A percentile compares a stretch with the other conserved stretches of the same genome.
Conservation (phyloP, 352 stramenopile species). For the Phytophthora vignae region DNA sequence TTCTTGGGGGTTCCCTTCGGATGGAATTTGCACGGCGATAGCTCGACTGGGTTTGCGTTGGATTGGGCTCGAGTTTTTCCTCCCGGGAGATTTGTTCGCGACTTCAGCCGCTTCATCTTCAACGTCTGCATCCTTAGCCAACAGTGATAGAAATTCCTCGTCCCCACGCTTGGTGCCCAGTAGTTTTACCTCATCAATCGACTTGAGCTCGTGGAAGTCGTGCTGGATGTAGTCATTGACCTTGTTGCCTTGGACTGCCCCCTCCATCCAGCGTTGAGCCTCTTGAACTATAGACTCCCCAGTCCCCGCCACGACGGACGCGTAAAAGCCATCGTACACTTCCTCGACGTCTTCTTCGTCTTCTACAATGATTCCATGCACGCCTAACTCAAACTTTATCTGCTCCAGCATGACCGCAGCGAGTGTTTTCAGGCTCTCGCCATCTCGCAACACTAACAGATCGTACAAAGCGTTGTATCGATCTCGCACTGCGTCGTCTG, state of each 20-base stretch:
- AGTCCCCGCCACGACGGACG: constrained; percentile 54
- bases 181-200: constrained; percentile 58
- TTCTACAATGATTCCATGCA: constrained; percentile 65
- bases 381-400: constrained; percentile 71
- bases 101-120: constrained; percentile 23
- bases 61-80: constrained; percentile 39
- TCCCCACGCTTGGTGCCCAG: constrained; percentile 57
- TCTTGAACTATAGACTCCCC: constrained; percentile 71
- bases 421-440: constrained; percentile 68
- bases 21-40: constrained; percentile 4
- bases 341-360: constrained; percentile 70
- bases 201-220: constrained; percentile 70
- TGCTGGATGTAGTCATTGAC: constrained; percentile 65
- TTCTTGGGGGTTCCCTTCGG: constrained; percentile 1
- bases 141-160: constrained; percentile 65
- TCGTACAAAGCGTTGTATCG: constrained; percentile 72
- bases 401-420: constrained; percentile 63
- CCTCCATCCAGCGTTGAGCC: constrained; percentile 73
- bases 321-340: constrained; percentile 74
- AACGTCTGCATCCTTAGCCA: constrained; percentile 49
- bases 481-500: constrained; percentile 20
- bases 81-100: neutral
- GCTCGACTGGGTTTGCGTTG: constrained; percentile 46
- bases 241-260: constrained; percentile 46
- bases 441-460: constrained; percentile 72